Evolutionary conservation across 2,329 filamentous ascomycete genomes (phyloP).

Genomic region (Pseudogymnoascus sp.): DNA sequence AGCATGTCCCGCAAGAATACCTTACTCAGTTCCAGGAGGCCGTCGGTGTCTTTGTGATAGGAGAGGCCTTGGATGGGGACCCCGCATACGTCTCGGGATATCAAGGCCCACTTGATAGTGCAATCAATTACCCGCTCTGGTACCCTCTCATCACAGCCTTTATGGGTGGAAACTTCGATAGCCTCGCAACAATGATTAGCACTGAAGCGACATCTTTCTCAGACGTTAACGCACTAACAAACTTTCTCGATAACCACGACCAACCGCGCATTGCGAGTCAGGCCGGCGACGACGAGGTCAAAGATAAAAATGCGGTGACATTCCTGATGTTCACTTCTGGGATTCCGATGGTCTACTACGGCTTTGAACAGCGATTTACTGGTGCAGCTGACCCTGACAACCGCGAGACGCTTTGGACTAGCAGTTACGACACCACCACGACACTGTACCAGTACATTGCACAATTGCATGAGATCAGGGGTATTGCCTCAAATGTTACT

Average conservation of each 20-base stretch:
- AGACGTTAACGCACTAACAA: constrained; percentile 30
- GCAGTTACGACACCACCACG: constrained; percentile 31
- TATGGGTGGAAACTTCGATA: constrained; percentile 8
- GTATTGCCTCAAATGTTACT: neutral
- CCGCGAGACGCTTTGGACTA: constrained; percentile 37
- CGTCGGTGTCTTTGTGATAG: constrained; percentile 49
- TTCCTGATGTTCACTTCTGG: constrained; percentile 41
- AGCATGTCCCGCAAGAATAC: constrained; percentile 41
- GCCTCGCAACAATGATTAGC: constrained; percentile 10
- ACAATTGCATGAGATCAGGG: neutral
- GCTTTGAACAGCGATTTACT: constrained; percentile 42
- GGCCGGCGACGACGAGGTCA: constrained; percentile 11
- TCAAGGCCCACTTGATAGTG: constrained; percentile 35
- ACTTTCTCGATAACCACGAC: constrained; percentile 39
- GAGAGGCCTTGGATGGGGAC: constrained; percentile 49
- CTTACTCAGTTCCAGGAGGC: constrained; percentile 45
- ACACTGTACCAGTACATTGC: constrained; percentile 33
- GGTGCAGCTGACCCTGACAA: constrained; percentile 33
- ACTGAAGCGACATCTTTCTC: constrained; percentile 21
- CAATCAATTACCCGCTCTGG: constrained; percentile 40
- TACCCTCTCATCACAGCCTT: constrained; percentile 13
- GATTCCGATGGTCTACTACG: constrained; percentile 45
- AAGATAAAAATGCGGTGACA: constrained; percentile 37
- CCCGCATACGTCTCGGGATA: constrained; percentile 35
- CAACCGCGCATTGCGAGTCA: constrained; percentile 30